These are phyloP conservation scores for Coemansia sp. DNA, from an alignment of 192 early-diverging fungal species.

Conservation along the genomic window DNA sequence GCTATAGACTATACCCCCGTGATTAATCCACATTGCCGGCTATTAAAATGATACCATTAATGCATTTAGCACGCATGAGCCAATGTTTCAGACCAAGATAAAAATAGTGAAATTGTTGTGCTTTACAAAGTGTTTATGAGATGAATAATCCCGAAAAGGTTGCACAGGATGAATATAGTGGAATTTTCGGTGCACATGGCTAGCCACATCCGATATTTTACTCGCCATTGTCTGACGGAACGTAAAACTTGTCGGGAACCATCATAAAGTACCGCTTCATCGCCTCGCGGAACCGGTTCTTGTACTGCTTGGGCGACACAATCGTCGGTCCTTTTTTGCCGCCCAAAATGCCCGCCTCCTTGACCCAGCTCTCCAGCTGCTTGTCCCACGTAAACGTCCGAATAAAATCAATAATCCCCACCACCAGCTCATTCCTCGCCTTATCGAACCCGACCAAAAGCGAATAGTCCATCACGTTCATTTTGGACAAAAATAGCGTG, in stretches of 20 bases:
- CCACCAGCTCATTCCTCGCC: conserved; percentile 79
- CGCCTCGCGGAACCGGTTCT: conserved; percentile 87
- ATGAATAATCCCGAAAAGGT: no score
- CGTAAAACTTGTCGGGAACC: conserved; percentile 68
- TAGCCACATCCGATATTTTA: not conserved
- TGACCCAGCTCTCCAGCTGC: conserved; percentile 97
- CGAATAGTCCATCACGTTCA: conserved; percentile 98
- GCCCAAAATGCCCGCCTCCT: conserved; percentile 88
- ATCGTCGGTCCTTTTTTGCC: conserved; percentile 94
- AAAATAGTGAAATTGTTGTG: no score
- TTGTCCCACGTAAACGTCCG: conserved; percentile 99
- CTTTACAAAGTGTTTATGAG: no score
- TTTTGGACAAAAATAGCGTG: conserved; percentile 87
- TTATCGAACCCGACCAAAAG: conserved; percentile 93
- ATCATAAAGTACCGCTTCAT: conserved; percentile 93
- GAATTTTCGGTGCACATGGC: not conserved
- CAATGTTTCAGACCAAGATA: no score
- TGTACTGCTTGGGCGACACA: conserved; percentile 91
- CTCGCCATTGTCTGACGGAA: conserved; percentile 4
- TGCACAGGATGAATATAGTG: no score
- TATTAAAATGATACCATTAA: no score
- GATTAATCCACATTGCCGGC: no score
- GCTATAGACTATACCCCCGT: no score
- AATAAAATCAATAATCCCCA: conserved; percentile 99
- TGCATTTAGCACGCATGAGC: no score